A percentile compares a stretch with the other conserved stretches of the same genome.
Evolutionary conservation across 495 filamentous ascomycete genomes (phyloP).

Genomic region (Hyaloscypha finlandica): DNA sequence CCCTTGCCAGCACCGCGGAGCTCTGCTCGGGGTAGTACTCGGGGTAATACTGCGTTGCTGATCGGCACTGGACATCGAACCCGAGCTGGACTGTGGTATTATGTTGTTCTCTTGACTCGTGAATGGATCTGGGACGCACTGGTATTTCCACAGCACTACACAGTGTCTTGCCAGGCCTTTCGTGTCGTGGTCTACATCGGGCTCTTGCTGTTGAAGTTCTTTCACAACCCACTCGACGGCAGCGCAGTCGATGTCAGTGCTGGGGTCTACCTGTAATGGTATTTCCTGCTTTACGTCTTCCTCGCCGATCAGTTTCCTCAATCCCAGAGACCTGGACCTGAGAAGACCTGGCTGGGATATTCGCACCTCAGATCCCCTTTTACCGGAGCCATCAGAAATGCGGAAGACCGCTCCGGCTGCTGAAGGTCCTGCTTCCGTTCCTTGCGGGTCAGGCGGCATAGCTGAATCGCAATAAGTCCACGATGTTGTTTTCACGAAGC

Average conservation of each 20-base stretch:
- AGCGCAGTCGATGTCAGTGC: background rate
- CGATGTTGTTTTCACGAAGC: conserved; percentile 4
- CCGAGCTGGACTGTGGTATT: background rate
- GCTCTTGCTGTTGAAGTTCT: background rate
- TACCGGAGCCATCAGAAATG: conserved; percentile 5
- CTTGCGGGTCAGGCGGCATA: background rate
- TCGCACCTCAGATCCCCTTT: background rate
- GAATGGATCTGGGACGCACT: conserved; percentile 9
- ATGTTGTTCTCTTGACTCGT: background rate
- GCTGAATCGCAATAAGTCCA: background rate
- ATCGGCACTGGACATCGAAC: background rate
- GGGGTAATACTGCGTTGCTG: conserved; percentile 2
- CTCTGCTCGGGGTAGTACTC: background rate
- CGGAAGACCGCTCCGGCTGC: background rate
- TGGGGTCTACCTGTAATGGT: background rate
- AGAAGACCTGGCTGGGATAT: background rate
- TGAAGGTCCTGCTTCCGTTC: background rate
- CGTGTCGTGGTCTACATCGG: background rate
- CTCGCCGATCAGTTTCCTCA: conserved; percentile 9
- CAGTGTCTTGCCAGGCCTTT: conserved; percentile 3
- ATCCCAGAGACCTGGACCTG: background rate
- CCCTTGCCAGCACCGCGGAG: conserved; percentile 1
- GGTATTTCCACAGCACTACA: conserved; percentile 9
- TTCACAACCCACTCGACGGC: background rate
- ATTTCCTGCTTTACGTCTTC: background rate